Evolutionary conservation across 2,329 filamentous ascomycete genomes (phyloP), one percentile per base, ranked within the genome.

Genomic region (Fusarium musae): DNA sequence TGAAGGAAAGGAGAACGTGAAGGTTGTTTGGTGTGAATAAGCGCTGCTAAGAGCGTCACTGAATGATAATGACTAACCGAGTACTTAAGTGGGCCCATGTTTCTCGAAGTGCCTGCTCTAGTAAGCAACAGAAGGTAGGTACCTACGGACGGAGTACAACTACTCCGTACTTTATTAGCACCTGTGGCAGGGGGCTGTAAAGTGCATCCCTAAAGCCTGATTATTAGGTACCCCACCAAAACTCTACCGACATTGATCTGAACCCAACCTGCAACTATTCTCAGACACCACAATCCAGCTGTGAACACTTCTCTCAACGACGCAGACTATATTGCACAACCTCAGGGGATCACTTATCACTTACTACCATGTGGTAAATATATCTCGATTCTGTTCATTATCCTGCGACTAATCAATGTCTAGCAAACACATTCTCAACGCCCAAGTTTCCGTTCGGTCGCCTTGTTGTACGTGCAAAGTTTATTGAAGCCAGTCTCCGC

Each of bases 361-460:
- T 15, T 44, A 8, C 19, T 37, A 62, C 5, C 62, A 84, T 84
- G 83, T 84, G 83, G 83, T 84, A 80, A 60, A 80, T n/a, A 16
- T n/a, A 2, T 15, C 5, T 11, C 21, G 17, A 26, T 39, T 16
- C 42, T 21, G 19, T 28, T 23, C 4, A 26, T n/a, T 28, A 19
- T 60, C 21, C 23, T 11, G 39, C 50, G 49, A 62, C 69, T 66
- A 46, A 69, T 52, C 40, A 66, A 58, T 64, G 57, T 32, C 32
- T 77, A 98, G 96, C 88, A 98, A 98, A 89, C 96, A 99, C 87
- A 88, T 99, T 80, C 91, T 99, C 83, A 99, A 99, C 87, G 96
- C 96, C 72, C 96, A 99, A 85, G 96, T 99, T 79, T 87, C 96
- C 65, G 97, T 99, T 85, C 93, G 96, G 78, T 96, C 95, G 63